These are phyloP conservation scores for Capillidium heterosporum DNA, from an alignment of 371 early-diverging fungal genomes.

Conservation along the genomic window DNA sequence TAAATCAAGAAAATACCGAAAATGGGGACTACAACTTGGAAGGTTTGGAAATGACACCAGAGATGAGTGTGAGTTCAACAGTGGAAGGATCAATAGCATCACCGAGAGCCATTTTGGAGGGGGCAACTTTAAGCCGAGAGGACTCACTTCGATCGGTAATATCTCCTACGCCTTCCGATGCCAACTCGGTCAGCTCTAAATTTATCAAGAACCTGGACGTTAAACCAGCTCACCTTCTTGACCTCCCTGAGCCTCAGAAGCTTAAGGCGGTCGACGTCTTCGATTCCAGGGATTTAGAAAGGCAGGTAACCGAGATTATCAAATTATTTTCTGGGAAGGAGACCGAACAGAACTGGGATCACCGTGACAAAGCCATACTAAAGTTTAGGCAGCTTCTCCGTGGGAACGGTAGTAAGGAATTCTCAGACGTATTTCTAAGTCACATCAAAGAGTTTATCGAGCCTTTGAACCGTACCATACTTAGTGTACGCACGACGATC, in stretches of 20 bases:
- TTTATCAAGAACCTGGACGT: not conserved
- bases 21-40: too few species aligned
- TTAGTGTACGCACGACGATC: not conserved
- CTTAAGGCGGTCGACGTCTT: not conserved
- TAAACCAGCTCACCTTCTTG: not conserved
- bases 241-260: not conserved
- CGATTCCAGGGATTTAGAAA: not conserved
- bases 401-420: not conserved
- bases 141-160: not conserved
- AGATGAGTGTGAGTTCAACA: too few species aligned
- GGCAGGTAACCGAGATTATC: not conserved
- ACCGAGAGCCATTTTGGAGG: not conserved
- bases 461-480: not conserved
- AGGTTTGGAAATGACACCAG: too few species aligned
- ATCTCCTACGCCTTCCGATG: not conserved
- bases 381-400: not conserved
- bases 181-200: not conserved
- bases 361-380: not conserved
- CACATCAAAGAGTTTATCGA: conserved; percentile 1
- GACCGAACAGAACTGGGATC: conserved; percentile 5
- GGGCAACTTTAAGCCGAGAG: not conserved
- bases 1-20: not conserved
- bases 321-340: conserved; percentile 1
- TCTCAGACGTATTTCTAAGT: not conserved
- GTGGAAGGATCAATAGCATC: not conserved